A percentile compares a stretch with the other conserved stretches of the same genome.
These are phyloP conservation scores for Adansonia rubrostipa DNA, from an alignment of 441 rosid species.

Conservation along the genomic window DNA sequence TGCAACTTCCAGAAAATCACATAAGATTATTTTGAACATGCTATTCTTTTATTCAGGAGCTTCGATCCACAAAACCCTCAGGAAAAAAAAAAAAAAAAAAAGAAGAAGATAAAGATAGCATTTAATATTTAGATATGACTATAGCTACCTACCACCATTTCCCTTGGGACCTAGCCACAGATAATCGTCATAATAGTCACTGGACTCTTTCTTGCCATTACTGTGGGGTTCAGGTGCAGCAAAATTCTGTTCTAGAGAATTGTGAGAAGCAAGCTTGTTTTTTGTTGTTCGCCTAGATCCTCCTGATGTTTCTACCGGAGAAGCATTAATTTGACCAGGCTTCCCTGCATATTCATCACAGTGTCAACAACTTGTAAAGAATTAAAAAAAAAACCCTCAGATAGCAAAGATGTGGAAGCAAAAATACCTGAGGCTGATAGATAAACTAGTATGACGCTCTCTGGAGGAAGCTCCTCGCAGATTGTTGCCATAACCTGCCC, in stretches of 20 bases:
- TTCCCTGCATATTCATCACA: constrained; percentile 58
- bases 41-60: background rate
- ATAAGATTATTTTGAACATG: background rate
- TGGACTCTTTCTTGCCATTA: constrained; percentile 57
- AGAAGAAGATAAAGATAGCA: constrained; percentile 9
- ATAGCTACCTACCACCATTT: constrained; percentile 58
- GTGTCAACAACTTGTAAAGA: constrained; percentile 26
- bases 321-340: constrained; percentile 44
- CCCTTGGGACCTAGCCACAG: constrained; percentile 84
- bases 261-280: constrained; percentile 55
- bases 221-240: constrained; percentile 51
- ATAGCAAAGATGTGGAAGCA: constrained; percentile 16
- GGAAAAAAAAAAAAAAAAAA: background rate
- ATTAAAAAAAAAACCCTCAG: background rate
- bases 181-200: constrained; percentile 52
- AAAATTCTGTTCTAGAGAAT: constrained; percentile 52
- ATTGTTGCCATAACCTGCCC: constrained; percentile 88
- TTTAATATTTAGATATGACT: constrained; percentile 7
- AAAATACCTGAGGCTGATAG: constrained; percentile 81
- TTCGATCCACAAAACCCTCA: constrained; percentile 1
- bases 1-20: constrained; percentile 37
- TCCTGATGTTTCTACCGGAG: constrained; percentile 51
- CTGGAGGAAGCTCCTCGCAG: constrained; percentile 86
- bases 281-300: constrained; percentile 66
- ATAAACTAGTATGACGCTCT: constrained; percentile 78